A percentile compares a stretch with the other conserved stretches of the same genome.
Evolutionary conservation across 305 asterid genomes (phyloP).

Genomic region (Rubia peregrina): DNA sequence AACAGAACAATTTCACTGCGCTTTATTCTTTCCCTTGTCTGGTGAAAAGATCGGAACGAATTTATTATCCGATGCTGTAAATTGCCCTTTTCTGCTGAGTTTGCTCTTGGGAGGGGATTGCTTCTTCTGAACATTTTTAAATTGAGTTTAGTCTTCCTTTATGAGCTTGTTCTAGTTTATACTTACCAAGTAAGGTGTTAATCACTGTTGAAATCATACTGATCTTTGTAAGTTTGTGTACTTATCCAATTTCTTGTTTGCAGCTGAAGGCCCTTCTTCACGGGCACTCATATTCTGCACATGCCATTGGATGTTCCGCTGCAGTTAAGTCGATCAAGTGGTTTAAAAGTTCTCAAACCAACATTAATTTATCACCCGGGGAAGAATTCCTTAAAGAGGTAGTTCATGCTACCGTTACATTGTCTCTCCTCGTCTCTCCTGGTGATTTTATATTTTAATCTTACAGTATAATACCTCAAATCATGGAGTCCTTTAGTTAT

Average conservation of each 20-base stretch:
- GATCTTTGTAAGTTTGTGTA: neutral
- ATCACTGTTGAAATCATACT: neutral
- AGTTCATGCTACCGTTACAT: conserved; percentile 12
- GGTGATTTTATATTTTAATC: neutral
- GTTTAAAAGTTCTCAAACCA: conserved; percentile 62
- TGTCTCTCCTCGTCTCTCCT: neutral
- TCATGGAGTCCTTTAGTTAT: neutral
- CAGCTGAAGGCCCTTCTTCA: conserved; percentile 96
- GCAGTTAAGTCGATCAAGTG: conserved; percentile 82
- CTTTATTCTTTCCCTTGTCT: neutral
- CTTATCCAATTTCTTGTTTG: conserved; percentile 17
- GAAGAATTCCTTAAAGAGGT: conserved; percentile 73
- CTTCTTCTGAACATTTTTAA: neutral
- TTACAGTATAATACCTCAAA: neutral
- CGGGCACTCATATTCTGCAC: conserved; percentile 98
- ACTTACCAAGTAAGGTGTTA: neutral
- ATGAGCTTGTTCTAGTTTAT: neutral
- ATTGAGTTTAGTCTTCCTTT: neutral
- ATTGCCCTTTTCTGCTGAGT: neutral
- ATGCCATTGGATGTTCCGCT: conserved; percentile 91
- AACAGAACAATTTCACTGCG: neutral
- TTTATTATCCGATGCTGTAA: neutral
- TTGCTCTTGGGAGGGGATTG: neutral
- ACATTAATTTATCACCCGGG: conserved; percentile 51
- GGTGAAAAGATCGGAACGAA: neutral